Evolutionary conservation across 2,329 filamentous ascomycete genomes (phyloP), one percentile per base, ranked within the genome.

Genomic region (Paramyrothecium roridum): DNA sequence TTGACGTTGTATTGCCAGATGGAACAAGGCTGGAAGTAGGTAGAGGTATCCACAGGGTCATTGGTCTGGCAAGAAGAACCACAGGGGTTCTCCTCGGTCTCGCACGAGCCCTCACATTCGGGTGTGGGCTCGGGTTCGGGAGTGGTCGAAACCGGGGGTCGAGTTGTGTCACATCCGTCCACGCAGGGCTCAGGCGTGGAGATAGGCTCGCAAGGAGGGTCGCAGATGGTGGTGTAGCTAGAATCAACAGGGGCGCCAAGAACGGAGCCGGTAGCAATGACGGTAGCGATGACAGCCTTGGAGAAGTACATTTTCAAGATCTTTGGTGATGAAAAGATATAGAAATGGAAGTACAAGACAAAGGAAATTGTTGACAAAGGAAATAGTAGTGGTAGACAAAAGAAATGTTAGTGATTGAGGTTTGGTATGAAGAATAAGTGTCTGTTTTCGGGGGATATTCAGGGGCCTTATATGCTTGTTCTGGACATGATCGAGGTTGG

Each of bases 261-360:
- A 40, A 56, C 57, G 26, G 62, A 57, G 48, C 61, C 50, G 40
- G 60, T 52, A 48, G 64, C 56, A 40, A 63, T 17, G 26, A 61
- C 48, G 11, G 59, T 52, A 22, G 63, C 45, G 46, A 64, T 20
- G 52, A 65, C n/a, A 8, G 59, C 34, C 50, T 59, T 58, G 46
- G 61, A 63, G 62, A 64, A 52, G 52, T 61, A 52, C 65, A 67
- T 68, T 21, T 50, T 56, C 22, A 47, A 56, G 11, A 20, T 10
- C 22, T 20, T 48, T 48, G 46, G 46, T 48, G 12, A 8, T 48
- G 46, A 48, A 7, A 43, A 19, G n/a, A 16, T 16, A 43, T 17
- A 19, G 37, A 43, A 43, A 13, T 43, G n/a, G 37, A 17, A 17
- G 37, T 43, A 43, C 26, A 30, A 30, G 37, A 43, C 37, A 43